Conservation (phyloP, 108 stramenopile species). For the Bacterosira constricta region DNA sequence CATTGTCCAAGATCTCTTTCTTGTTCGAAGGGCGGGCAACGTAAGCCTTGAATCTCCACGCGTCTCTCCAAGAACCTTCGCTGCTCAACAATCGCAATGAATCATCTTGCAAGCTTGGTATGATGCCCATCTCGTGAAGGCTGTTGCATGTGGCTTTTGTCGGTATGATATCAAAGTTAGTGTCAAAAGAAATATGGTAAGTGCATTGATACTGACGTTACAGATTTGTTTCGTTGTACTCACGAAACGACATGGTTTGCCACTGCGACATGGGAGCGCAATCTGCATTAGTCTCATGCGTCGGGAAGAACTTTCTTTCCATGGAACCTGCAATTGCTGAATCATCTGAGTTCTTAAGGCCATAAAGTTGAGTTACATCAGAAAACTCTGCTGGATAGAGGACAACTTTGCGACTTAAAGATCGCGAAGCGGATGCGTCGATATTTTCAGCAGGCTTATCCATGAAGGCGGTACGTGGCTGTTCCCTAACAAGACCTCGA, state of each 20-base stretch:
- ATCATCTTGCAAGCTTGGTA: not conserved
- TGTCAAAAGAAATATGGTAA: not conserved
- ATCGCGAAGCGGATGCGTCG: not conserved
- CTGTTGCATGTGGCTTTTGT: slow-evolving; percentile 29
- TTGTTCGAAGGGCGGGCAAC: not conserved
- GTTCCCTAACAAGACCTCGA: not conserved
- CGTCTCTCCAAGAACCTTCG: slow-evolving; percentile 35
- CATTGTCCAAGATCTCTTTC: slow-evolving; percentile 1
- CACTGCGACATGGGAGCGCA: slow-evolving; percentile 36
- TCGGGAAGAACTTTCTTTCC: slow-evolving; percentile 35
- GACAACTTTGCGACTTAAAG: slow-evolving; percentile 3
- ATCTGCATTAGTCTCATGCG: slow-evolving; percentile 31
- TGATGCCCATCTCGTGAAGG: slow-evolving; percentile 31
- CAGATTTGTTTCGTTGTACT: not conserved
- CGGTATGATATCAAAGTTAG: not conserved
- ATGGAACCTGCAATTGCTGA: not conserved
- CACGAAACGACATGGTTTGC: slow-evolving; percentile 31
- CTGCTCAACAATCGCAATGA: slow-evolving; percentile 6
- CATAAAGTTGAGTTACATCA: slow-evolving; percentile 39
- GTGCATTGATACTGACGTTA: not conserved
- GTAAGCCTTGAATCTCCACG: slow-evolving; percentile 13
- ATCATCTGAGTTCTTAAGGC: slow-evolving; percentile 20
- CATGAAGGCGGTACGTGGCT: slow-evolving; percentile 1
- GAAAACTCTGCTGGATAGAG: slow-evolving; percentile 34
- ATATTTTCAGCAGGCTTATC: not conserved